Conservation (phyloP, 2,329 filamentous ascomycete species). For the Endoconidiophora laricicola region DNA sequence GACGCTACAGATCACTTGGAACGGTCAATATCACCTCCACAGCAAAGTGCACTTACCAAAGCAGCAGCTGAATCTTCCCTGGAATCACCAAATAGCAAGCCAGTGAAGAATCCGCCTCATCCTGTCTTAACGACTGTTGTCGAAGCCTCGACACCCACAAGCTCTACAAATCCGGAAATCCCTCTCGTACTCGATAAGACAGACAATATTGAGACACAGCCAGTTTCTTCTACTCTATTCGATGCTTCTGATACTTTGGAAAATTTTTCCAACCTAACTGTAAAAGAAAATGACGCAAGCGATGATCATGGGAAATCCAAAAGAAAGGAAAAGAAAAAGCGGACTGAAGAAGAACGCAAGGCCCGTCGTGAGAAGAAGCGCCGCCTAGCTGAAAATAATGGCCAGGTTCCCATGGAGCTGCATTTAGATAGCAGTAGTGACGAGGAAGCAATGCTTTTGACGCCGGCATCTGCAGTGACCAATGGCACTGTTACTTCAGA, state of each 20-base stretch:
- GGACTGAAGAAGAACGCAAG: slow-evolving; percentile 81
- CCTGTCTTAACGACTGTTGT: background rate
- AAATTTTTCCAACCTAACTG: background rate
- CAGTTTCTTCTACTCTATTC: background rate
- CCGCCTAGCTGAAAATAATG: slow-evolving; percentile 72
- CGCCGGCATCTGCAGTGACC: background rate
- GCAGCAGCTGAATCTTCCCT: background rate
- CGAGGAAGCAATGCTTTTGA: slow-evolving; percentile 12
- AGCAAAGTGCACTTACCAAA: slow-evolving; percentile 29
- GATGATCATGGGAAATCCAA: slow-evolving; percentile 37
- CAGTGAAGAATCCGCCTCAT: background rate
- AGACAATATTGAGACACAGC: background rate
- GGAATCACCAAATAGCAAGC: background rate
- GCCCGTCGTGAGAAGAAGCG: slow-evolving; percentile 81
- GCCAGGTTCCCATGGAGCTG: slow-evolving; percentile 70
- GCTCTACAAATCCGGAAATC: too few species aligned
- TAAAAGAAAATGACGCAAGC: background rate
- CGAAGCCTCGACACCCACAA: too few species aligned
- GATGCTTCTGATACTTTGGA: background rate
- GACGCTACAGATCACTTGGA: too few species aligned
- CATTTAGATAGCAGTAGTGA: slow-evolving; percentile 34
- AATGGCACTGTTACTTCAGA: background rate
- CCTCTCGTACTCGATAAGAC: too few species aligned
- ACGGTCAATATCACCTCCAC: background rate
- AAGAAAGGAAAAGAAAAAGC: slow-evolving; percentile 94